Conservation (phyloP, 139 green algal species). For the Edaphochlamys debaryana region DNA sequence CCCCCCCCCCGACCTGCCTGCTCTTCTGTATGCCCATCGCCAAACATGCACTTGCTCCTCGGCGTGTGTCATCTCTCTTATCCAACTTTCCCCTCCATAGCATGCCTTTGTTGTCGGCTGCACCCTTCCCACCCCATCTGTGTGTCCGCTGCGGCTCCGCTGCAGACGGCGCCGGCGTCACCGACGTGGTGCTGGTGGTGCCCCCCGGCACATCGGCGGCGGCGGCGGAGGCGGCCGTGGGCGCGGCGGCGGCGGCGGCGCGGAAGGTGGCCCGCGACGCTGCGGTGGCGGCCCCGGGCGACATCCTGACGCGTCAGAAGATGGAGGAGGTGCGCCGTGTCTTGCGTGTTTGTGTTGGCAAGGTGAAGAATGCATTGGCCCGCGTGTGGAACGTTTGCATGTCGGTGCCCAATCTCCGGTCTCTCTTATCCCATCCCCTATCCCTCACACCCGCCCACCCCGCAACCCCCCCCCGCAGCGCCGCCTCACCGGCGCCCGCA, state of each 20-base stretch:
- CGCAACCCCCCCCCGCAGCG: neutral
- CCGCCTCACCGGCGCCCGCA: neutral
- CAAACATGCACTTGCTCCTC: too few relatives aligned
- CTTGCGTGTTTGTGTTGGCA: too few relatives aligned
- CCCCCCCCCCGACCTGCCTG: too few relatives aligned
- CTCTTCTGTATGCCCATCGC: too few relatives aligned
- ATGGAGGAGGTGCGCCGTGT: slow-evolving; percentile 1
- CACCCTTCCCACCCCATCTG: neutral
- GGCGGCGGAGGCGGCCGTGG: slow-evolving; percentile 19
- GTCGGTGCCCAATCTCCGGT: too few relatives aligned
- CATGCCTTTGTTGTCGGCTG: too few relatives aligned
- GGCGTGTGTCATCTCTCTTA: too few relatives aligned
- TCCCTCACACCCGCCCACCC: too few relatives aligned
- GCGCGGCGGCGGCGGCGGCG: neutral
- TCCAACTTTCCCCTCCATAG: too few relatives aligned
- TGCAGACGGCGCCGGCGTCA: neutral
- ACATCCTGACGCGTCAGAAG: too few relatives aligned
- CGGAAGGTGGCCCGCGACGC: neutral
- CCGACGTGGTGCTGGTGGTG: slow-evolving; percentile 17
- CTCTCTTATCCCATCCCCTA: neutral
- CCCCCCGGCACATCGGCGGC: slow-evolving; percentile 16
- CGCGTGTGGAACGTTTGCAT: too few relatives aligned
- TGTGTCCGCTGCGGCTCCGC: neutral
- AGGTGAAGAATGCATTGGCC: too few relatives aligned
- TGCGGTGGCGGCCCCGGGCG: neutral